Evolutionary conservation across 2,329 filamentous ascomycete genomes (phyloP).

Genomic region (Meredithiella fracta): DNA sequence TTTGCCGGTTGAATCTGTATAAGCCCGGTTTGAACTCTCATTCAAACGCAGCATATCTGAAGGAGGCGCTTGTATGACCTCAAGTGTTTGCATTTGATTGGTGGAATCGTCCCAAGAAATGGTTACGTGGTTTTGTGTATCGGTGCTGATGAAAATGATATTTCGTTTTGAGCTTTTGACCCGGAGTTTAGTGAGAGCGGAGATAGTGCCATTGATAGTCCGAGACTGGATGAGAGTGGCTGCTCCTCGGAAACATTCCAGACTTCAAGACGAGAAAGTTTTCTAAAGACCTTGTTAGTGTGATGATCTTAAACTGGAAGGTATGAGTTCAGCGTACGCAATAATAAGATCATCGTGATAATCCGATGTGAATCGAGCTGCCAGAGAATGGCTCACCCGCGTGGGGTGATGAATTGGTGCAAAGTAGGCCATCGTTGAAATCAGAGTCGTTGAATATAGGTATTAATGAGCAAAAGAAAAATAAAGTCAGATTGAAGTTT

Average conservation of each 20-base stretch:
- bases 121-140: slow-evolving; percentile 81
- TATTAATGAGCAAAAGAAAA: neutral
- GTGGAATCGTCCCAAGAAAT: slow-evolving; percentile 57
- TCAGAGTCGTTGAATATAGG: neutral
- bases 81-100: slow-evolving; percentile 33
- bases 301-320: neutral
- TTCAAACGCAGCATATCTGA: slow-evolving; percentile 55
- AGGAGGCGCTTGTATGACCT: slow-evolving; percentile 34
- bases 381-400: slow-evolving; percentile 77
- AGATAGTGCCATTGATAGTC: slow-evolving; percentile 68
- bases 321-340: slow-evolving; percentile 43
- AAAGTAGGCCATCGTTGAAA: slow-evolving; percentile 65
- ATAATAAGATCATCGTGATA: slow-evolving; percentile 71
- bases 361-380: slow-evolving; percentile 55
- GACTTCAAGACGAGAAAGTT: slow-evolving; percentile 72
- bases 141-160: slow-evolving; percentile 82
- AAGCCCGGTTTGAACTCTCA: slow-evolving; percentile 65
- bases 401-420: slow-evolving; percentile 85
- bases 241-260: slow-evolving; percentile 51
- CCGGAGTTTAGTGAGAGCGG: slow-evolving; percentile 65
- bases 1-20: slow-evolving; percentile 63
- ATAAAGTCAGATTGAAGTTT: neutral
- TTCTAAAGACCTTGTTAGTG: slow-evolving; percentile 34
- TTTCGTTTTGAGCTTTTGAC: slow-evolving; percentile 61
- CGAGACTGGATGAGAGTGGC: slow-evolving; percentile 50